Base-by-base conservation (phyloP, 768 basidiomycete genomes). In the Sarcodon sp. region DNA sequence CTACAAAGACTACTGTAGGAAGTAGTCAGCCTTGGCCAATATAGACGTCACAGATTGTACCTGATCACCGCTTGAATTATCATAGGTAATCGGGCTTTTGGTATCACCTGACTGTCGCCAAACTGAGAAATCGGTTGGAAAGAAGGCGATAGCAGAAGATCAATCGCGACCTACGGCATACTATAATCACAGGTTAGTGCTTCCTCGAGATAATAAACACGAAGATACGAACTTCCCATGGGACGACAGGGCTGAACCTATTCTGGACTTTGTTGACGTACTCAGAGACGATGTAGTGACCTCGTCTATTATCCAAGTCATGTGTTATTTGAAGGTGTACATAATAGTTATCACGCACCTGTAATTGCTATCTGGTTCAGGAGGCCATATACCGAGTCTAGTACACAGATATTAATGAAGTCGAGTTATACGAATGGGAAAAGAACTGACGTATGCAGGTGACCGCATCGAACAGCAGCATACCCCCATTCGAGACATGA, bases 401-500 rank as follows among this genome's bases (percentile, higher is more conserved):
- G 43, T 32, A 39, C 21, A 31, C 15, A 33, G 33, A 18, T 35
- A 13, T n/a, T 46, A 9, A 36, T 18, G 45, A 35, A 45, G 53
- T 9, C 34, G 27, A 35, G 32, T 35, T 31, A 16, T 18, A 50
- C 47, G 46, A 52, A 47, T 47, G 47, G 54, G 16, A 15, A 34
- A 36, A 45, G 34, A 9, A 57, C 83, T 60, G 57, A 87, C 83
- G 73, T 70, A 49, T 81, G 74, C 35, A 90, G 64, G 65, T 82
- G 78, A 0, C 75, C 77, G 55, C 83, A 87, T 27, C 86, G 69
- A 41, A 87, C 73, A 9, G 83, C 83, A 31, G 87, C 82, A 64
- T 89, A 89, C 1, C 87, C 87, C 78, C 81, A 89, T 61, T 88
- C 87, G 43, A 87, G 59, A 52, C 77, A 76, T 43, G 75, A 73